Percentiles rank a stretch among this genome's conserved stretches.
phyloP scores from a whole-genome alignment of 2,329 filamentous ascomycete genomes.

The Colletotrichum trifolii region DNA sequence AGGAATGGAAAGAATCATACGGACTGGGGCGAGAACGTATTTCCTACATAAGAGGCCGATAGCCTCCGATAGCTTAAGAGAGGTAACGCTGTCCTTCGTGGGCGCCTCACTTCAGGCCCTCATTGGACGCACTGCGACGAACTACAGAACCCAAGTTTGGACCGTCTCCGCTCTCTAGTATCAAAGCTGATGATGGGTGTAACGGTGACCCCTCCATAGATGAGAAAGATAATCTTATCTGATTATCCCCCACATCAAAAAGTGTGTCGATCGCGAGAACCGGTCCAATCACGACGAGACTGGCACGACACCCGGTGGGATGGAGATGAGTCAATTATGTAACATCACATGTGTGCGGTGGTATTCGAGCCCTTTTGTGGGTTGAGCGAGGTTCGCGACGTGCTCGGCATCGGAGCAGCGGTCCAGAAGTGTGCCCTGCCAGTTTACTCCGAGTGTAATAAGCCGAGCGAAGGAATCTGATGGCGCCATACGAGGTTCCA shows the following conservation, averaged over 20 bases:
- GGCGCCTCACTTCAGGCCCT: background rate
- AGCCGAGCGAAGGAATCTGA: too few species aligned
- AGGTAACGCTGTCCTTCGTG: background rate
- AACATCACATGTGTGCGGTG: background rate
- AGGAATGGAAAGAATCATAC: background rate
- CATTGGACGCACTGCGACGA: background rate
- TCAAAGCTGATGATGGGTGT: background rate
- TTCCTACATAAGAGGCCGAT: conserved; percentile 11
- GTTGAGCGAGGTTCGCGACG: background rate
- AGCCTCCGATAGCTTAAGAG: conserved; percentile 25
- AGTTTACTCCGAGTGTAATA: too few species aligned
- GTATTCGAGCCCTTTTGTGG: background rate
- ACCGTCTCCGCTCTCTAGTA: background rate
- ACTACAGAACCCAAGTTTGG: background rate
- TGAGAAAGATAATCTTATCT: conserved; percentile 18
- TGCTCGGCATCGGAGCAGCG: background rate
- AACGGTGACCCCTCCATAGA: background rate
- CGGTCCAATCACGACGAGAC: conserved; percentile 1
- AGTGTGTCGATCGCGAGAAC: background rate
- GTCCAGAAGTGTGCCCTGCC: too few species aligned
- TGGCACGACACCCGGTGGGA: background rate
- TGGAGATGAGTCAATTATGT: background rate
- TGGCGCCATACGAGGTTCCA: too few species aligned
- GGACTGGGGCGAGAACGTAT: background rate
- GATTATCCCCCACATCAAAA: conserved; percentile 5